Evolutionary conservation across 768 basidiomycete species (phyloP), one percentile per base, ranked within the genome.

Genomic region (Hericium coralloides): DNA sequence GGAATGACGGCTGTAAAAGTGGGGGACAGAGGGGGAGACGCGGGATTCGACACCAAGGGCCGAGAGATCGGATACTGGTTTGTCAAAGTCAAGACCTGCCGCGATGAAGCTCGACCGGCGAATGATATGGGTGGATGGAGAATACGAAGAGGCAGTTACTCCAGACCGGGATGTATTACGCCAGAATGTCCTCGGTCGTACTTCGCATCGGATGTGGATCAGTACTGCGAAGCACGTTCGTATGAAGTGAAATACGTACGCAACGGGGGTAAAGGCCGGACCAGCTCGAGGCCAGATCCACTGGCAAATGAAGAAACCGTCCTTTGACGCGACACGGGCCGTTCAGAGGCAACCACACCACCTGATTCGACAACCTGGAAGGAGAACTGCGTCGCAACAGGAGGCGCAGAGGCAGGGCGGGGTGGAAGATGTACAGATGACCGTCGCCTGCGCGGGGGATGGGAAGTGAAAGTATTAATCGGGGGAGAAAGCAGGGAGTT

Each of bases 171-270:
- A 77, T 1, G 85, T 88, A 60, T 82, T 83, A 36, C 86, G 77
- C 89, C 89, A 91, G 67, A 91, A 89, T 0, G 89, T 86, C 7
- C 81, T 87, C 0, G 89, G 88, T n/a, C 89, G 85, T 38, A 89
- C 88, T 90, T 59, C 9, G 36, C 36, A 14, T 37, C 14, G 41
- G 36, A 26, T 26, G 26, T 47, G 53, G 8, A 9, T 39, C 5
- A 54, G 14, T 53, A 36, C n/a, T 23, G 3, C 37, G 14, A 5
- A n/a, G 23, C 20, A 17, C 20, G 17, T 12, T 9, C 7, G 17
- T 18, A 23, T 54, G 45, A 10, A 53, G 38, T 20, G 43, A 22
- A 45, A 36, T 39, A 76, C 85, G 73, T 66, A 87, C 85, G 76
- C 49, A 87, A 72, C 49, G 83, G 81, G 15, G 85, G 85, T 55